A percentile compares a stretch with the other conserved stretches of the same genome.
Evolutionary conservation across 2,329 filamentous ascomycete species (phyloP).

Genomic region (Alternaria arborescens): DNA sequence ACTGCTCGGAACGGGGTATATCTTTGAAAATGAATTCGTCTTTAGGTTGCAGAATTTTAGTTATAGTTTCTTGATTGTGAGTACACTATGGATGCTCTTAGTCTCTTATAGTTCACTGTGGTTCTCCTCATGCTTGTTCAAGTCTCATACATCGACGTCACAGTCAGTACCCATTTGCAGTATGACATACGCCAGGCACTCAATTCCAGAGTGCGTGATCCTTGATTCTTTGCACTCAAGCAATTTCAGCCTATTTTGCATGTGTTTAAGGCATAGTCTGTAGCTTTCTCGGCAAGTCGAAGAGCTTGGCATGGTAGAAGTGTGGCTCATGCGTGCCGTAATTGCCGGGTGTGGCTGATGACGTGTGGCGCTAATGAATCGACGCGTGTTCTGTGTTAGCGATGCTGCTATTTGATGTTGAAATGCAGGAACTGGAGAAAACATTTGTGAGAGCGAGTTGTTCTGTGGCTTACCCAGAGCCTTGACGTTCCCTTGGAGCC

Average conservation of each 20-base stretch:
- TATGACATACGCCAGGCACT: slow-evolving; percentile 2
- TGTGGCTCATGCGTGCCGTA: slow-evolving; percentile 4
- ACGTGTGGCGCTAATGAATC: neutral
- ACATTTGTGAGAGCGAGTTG: accelerated
- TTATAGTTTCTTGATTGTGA: no score
- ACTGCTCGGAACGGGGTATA: no score
- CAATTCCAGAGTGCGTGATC: neutral
- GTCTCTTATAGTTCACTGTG: neutral
- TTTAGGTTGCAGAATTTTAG: no score
- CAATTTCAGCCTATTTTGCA: slow-evolving; percentile 3
- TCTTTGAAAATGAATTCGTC: no score
- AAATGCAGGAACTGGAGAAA: no score
- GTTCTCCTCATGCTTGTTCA: neutral
- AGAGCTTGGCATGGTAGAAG: neutral
- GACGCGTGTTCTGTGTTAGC: slow-evolving; percentile 1
- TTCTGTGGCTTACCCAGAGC: no score
- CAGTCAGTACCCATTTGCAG: neutral
- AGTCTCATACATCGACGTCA: neutral
- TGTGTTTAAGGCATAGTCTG: neutral
- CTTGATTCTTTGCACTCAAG: neutral
- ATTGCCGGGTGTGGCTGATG: slow-evolving; percentile 9
- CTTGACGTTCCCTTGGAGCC: no score
- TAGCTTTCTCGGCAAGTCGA: neutral
- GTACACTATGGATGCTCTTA: no score
- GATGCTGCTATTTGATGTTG: neutral